phyloP scores from a whole-genome alignment of 768 basidiomycete species.

The Hypsizygus marmoreus region DNA sequence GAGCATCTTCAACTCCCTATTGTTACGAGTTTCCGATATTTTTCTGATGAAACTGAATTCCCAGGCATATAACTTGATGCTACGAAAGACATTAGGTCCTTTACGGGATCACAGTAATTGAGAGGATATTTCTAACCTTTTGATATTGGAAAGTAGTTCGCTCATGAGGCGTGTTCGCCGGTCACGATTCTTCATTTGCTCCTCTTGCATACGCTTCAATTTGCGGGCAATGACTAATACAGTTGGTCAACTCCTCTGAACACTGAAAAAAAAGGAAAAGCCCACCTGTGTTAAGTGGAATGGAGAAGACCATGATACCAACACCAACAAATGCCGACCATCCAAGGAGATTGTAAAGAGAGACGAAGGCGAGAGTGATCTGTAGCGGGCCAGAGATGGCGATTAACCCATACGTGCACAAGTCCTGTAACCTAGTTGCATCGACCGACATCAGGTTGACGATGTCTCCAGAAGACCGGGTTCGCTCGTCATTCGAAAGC shows the following conservation, averaged over 20 bases:
- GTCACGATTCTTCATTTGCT: conserved; percentile 95
- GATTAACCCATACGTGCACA: conserved; percentile 84
- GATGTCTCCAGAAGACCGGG: conserved; percentile 85
- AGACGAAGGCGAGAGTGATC: conserved; percentile 88
- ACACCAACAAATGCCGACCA: conserved; percentile 93
- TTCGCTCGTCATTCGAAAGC: conserved; percentile 83
- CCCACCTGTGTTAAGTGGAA: conserved; percentile 70
- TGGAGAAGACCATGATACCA: conserved; percentile 81
- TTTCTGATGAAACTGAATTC: conserved; percentile 86
- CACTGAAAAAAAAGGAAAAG: background rate
- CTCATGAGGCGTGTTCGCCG: conserved; percentile 85
- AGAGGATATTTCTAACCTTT: conserved; percentile 47
- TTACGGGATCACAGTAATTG: background rate
- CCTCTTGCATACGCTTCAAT: conserved; percentile 75
- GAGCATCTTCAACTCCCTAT: conserved; percentile 80
- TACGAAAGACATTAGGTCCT: too few relatives aligned
- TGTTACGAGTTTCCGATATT: conserved; percentile 78
- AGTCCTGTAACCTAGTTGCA: conserved; percentile 74
- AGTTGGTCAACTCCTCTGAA: background rate
- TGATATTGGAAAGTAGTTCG: conserved; percentile 91
- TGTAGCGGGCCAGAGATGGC: conserved; percentile 81
- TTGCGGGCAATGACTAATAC: conserved; percentile 59
- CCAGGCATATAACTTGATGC: conserved; percentile 94
- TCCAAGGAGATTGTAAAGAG: conserved; percentile 86
- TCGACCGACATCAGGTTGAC: conserved; percentile 95